phyloP scores from a whole-genome alignment of 179 eudicot genomes.

The Corrigiola litoralis region DNA sequence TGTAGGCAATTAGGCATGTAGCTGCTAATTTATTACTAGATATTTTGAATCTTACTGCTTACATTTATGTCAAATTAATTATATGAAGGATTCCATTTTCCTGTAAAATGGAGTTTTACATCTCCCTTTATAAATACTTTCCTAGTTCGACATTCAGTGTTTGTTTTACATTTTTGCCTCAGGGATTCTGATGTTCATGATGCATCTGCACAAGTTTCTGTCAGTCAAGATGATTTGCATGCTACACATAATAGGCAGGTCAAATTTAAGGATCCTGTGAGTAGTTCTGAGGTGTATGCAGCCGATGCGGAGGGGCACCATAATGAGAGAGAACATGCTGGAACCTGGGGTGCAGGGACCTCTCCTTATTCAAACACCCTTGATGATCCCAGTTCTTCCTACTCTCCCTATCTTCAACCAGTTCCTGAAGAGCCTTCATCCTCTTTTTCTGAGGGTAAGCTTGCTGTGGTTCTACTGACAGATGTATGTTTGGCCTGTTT shows the following conservation, averaged over 20 bases:
- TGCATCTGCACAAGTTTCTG: slow-evolving; percentile 28
- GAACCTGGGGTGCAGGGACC: slow-evolving; percentile 56
- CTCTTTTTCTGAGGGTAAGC: slow-evolving; percentile 82
- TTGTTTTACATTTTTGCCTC: slow-evolving; percentile 18
- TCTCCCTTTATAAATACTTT: too few species aligned
- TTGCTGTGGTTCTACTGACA: slow-evolving; percentile 7
- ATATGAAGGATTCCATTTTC: too few species aligned
- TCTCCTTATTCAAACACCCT: slow-evolving; percentile 46
- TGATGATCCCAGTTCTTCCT: slow-evolving; percentile 62
- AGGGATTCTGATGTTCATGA: slow-evolving; percentile 46
- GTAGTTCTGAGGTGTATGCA: slow-evolving; percentile 50
- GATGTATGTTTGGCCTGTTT: slow-evolving; percentile 2
- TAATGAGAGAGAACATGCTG: slow-evolving; percentile 48
- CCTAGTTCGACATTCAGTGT: neutral
- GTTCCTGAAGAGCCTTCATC: slow-evolving; percentile 90
- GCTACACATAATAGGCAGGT: slow-evolving; percentile 44
- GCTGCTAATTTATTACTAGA: too few species aligned
- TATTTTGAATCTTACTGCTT: too few species aligned
- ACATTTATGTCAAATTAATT: too few species aligned
- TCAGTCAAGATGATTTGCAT: slow-evolving; percentile 36
- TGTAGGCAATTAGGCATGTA: too few species aligned
- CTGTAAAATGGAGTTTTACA: too few species aligned
- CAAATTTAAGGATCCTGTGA: slow-evolving; percentile 68
- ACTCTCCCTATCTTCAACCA: slow-evolving; percentile 66
- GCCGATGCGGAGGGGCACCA: slow-evolving; percentile 43